These are phyloP conservation scores for Suillus paluster DNA, from an alignment of 768 basidiomycete genomes.

Conservation along the genomic window DNA sequence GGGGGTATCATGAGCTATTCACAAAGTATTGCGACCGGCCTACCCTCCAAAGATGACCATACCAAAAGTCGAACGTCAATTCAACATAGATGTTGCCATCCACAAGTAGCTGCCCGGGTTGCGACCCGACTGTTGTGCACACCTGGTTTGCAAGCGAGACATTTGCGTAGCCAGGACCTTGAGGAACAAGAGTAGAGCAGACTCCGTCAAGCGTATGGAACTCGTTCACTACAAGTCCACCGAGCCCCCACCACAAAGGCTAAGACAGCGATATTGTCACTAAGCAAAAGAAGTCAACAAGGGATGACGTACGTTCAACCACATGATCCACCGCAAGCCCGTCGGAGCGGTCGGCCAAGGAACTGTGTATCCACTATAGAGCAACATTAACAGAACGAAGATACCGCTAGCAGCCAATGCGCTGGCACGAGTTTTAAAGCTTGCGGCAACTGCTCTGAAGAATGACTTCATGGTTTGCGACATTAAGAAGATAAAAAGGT, in stretches of 20 bases:
- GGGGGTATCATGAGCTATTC: background rate
- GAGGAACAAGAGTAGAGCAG: conserved; percentile 63
- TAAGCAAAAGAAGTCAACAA: background rate
- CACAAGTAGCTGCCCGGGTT: conserved; percentile 62
- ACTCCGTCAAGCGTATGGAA: conserved; percentile 70
- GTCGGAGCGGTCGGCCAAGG: conserved; percentile 13
- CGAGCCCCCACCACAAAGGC: conserved; percentile 47
- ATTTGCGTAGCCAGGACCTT: conserved; percentile 63
- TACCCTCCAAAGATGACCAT: conserved; percentile 54
- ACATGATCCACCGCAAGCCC: conserved; percentile 6
- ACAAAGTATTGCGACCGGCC: conserved; percentile 14
- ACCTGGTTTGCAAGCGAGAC: conserved; percentile 68
- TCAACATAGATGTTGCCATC: conserved; percentile 60
- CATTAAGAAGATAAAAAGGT: conserved; percentile 55
- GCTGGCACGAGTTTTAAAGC: conserved; percentile 53
- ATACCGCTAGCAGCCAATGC: conserved; percentile 42
- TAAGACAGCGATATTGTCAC: background rate
- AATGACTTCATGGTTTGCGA: conserved; percentile 72
- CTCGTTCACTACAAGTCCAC: conserved; percentile 80
- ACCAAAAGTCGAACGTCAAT: conserved; percentile 46
- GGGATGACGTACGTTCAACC: background rate
- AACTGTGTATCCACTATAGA: conserved; percentile 45
- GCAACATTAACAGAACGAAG: conserved; percentile 44
- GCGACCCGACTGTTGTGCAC: conserved; percentile 71
- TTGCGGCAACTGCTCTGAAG: conserved; percentile 67